Base-by-base conservation (phyloP, 495 filamentous ascomycete species). In the Choiromyces venosus region DNA sequence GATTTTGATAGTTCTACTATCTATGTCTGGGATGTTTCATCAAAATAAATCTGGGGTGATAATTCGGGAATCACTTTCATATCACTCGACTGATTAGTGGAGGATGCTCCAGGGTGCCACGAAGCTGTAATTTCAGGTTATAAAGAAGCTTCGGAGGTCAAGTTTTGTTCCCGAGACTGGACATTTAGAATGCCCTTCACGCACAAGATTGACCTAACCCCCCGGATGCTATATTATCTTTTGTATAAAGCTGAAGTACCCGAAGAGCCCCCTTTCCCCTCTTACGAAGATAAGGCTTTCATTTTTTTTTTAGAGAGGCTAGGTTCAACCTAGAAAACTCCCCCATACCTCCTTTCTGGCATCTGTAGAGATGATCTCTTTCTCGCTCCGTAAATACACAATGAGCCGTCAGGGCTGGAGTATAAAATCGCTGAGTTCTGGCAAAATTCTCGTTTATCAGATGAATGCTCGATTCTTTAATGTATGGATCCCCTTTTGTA, bases 371-470 rank as follows among this genome's bases (percentile, higher is more conserved):
- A 70, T 65, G 67, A 71, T 40, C 61, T 76, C 74, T 68, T 73
- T 73, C 10, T 70, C 67, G 3, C 71, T 67, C 42, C 25, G 56
- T 69, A 76, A 46, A 12, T 73, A 38, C 21, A 61, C 21, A 68
- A 4, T 70, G 35, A 18, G 9, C 21, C 40, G 35, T 56, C 33
- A 37, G 3, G 74, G 67, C 36, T 19, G 70, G 67, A 1, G 67
- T 70, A 76, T 73, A 52, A 74, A 66, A 61, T 68, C 7, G 35
- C 16, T 12, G 66, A 76, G 52, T 76, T 74, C 69, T 67, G 67
- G 74, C 70, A 1, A 61, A 25, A 71, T 70, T 71, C 18, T 46
- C 33, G 61, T 70, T 71, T 5, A 56, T 61, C 37, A 67, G 21
- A 65, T 69, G 21, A 35, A 71, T 74, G 68, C 68, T 74, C 7